These are phyloP conservation scores for Hygrophoropsis aurantiaca DNA, from an alignment of 768 basidiomycete species.

Conservation along the genomic window DNA sequence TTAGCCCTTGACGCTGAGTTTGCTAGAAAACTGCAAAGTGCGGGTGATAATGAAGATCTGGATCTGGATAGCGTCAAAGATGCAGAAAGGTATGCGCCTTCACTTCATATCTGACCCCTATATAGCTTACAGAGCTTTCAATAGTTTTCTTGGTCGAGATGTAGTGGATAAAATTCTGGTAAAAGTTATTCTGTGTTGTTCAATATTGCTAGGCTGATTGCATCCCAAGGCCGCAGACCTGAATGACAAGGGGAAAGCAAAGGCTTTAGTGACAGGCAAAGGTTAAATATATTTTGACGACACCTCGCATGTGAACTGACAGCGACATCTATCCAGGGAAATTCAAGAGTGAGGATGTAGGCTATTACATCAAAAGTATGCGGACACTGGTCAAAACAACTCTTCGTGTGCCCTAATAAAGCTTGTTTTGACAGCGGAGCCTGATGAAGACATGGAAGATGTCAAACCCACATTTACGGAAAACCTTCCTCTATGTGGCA, in stretches of 20 bases:
- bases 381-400: no score
- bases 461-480: not conserved
- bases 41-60: conserved; percentile 22
- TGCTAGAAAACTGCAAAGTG: conserved; percentile 31
- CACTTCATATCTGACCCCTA: not conserved
- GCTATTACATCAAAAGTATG: not conserved
- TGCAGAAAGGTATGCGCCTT: conserved; percentile 29
- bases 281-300: no score
- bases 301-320: no score
- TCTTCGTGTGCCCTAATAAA: no score
- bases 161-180: conserved; percentile 27
- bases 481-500: conserved; percentile 30
- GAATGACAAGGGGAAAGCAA: conserved; percentile 10
- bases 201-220: not conserved
- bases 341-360: not conserved
- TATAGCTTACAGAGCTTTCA: not conserved
- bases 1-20: conserved; percentile 35
- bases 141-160: conserved; percentile 28
- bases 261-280: no score
- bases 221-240: conserved; percentile 23
- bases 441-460: not conserved
- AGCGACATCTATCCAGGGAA: no score
- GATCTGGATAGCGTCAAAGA: conserved; percentile 29
- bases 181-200: not conserved
- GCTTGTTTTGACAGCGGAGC: no score